Evolutionary conservation across 768 basidiomycete species (phyloP), one percentile per base, ranked within the genome.

Genomic region (Auriculariales sp.): DNA sequence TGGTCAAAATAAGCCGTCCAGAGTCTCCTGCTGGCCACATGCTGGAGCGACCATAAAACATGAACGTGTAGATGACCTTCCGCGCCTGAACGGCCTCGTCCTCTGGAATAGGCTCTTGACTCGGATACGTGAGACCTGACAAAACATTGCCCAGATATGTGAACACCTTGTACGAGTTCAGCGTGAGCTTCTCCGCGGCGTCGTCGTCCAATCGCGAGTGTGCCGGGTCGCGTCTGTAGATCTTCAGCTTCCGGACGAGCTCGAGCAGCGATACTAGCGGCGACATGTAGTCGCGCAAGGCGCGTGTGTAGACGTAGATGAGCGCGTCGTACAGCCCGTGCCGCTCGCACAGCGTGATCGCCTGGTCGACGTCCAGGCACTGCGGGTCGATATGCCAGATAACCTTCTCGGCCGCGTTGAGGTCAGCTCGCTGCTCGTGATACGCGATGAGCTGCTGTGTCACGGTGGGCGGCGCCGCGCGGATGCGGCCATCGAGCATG

Each of bases 351-450:
- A 99, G 71, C 24, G 64, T 72, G 55, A 97, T 84, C 3, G 84
- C 83, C 65, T 97, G 94, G 59, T 97, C 87, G 65, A 97, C 81
- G 59, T 99, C 95, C 52, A 99, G 67, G 56, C 82, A 88, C 2
- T 76, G 67, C 1, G 94, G 91, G 56, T 95, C 88, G 55, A 97
- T 89, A 60, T 94, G 89, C 91, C 92, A 97, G 49, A 99, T 94
- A 50, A 97, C 70, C 28, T 78, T 77, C 62, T 99, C 93, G 1
- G 84, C 87, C 3, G 79, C 70, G 46, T 87, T 84, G 6, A 82
- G 78, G 30, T 80, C 75, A 11, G 69, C 71, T 36, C 78, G 72
- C 28, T 79, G 76, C 42, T 83, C 85, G 57, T 95, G 87, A 35
- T 87, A 65, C 1, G 76, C 74, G 46, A 98, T 74, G 24, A 99